phyloP scores from a whole-genome alignment of 2,329 filamentous ascomycete species.

The Pseudogymnoascus sp. region DNA sequence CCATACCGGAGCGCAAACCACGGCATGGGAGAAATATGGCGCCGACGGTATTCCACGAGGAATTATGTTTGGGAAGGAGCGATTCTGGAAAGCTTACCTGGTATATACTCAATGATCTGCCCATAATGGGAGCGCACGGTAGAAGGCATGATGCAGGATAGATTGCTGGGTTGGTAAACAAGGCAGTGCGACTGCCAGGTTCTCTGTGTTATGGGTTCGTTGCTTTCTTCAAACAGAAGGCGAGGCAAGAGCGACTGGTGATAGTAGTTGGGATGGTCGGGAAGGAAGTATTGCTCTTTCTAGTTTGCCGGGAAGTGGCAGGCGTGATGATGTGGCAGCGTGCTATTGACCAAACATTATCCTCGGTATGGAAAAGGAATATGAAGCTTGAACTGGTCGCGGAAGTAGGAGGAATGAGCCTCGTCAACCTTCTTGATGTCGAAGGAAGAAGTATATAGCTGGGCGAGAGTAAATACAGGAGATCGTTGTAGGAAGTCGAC shows the following conservation, averaged over 20 bases:
- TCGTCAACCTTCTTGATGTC: neutral
- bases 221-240: neutral
- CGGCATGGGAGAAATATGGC: constrained; percentile 3
- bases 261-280: neutral
- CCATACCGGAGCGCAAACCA: neutral
- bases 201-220: neutral
- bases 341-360: constrained; percentile 7
- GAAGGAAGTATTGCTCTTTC: neutral
- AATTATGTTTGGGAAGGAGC: neutral
- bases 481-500: neutral
- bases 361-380: neutral
- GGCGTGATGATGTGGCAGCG: constrained; percentile 5
- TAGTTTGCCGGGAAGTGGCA: neutral
- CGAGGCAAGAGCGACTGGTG: neutral
- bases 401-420: neutral
- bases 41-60: neutral
- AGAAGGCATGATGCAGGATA: constrained; percentile 33
- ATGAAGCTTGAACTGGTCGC: neutral
- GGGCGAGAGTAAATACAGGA: constrained; percentile 3
- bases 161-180: constrained; percentile 18
- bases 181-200: constrained; percentile 1
- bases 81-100: constrained; percentile 51
- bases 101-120: constrained; percentile 92
- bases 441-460: neutral
- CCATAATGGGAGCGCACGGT: constrained; percentile 57